phyloP scores from a whole-genome alignment of 257 asterid genomes.

The Anisodus tanguticus region DNA sequence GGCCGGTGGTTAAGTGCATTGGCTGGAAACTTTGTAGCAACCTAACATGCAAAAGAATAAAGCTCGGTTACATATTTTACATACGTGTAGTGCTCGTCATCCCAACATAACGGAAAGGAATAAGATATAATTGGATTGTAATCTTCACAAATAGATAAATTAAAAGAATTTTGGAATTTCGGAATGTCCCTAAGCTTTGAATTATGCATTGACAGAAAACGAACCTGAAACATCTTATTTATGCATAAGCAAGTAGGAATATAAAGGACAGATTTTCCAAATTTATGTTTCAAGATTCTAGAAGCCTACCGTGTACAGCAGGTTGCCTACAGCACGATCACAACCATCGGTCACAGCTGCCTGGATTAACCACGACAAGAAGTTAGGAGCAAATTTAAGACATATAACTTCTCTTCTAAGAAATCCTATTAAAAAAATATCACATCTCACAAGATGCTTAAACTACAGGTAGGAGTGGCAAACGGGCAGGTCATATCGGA shows the following conservation, averaged over 20 bases:
- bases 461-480: background rate
- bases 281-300: background rate
- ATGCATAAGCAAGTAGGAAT: constrained; percentile 14
- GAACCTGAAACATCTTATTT: constrained; percentile 24
- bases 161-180: background rate
- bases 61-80: constrained; percentile 4
- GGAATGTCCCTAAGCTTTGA: background rate
- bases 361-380: constrained; percentile 43
- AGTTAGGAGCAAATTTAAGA: background rate
- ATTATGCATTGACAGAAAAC: constrained; percentile 7
- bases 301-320: constrained; percentile 71
- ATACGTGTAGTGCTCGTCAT: background rate
- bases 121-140: background rate
- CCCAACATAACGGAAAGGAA: background rate
- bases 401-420: background rate
- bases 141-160: constrained; percentile 16
- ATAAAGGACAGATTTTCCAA: background rate
- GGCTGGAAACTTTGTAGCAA: constrained; percentile 82
- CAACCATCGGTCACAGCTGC: constrained; percentile 81
- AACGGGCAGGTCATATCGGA: too few species aligned
- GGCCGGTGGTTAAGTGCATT: constrained; percentile 89
- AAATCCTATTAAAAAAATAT: background rate
- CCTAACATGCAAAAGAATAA: constrained; percentile 48
- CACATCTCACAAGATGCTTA: background rate
- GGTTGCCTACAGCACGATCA: constrained; percentile 80